Evolutionary conservation across 192 early-diverging fungal species (phyloP).

Genomic region (Cladochytrium replicatum): DNA sequence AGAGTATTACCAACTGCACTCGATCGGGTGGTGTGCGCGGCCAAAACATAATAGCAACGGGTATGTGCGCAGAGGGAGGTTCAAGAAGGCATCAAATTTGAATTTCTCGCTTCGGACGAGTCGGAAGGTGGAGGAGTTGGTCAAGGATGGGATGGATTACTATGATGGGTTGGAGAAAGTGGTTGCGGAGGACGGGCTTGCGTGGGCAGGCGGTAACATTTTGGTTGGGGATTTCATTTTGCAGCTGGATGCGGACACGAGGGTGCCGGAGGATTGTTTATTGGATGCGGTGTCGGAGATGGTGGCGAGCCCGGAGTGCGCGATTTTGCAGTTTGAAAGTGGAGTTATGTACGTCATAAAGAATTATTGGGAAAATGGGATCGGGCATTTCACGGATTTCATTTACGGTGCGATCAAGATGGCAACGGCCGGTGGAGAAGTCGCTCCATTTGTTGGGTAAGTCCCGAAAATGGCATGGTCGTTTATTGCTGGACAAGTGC

Average conservation of each 20-base stretch:
- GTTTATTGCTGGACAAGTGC: not conserved
- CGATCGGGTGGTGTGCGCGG: constrained; percentile 10
- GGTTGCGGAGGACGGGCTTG: constrained; percentile 2
- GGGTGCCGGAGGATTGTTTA: constrained; percentile 16
- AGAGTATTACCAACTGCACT: constrained; percentile 9
- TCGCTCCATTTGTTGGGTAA: constrained; percentile 14
- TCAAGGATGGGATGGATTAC: constrained; percentile 6
- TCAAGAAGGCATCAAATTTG: constrained; percentile 17
- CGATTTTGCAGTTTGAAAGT: constrained; percentile 11
- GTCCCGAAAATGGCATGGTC: not conserved
- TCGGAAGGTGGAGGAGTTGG: constrained; percentile 7
- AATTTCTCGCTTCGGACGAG: constrained; percentile 7
- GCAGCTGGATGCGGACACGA: constrained; percentile 10
- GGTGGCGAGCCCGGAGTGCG: constrained; percentile 14
- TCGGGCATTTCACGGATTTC: constrained; percentile 12
- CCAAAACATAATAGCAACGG: constrained; percentile 17
- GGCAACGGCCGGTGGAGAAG: constrained; percentile 9
- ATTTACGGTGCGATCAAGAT: constrained; percentile 12
- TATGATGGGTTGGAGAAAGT: constrained; percentile 5
- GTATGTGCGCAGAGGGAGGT: constrained; percentile 8
- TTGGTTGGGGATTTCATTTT: constrained; percentile 13
- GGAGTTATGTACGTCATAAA: constrained; percentile 7
- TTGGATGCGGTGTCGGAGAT: constrained; percentile 13
- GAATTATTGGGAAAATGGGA: constrained; percentile 14
- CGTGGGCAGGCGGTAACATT: constrained; percentile 17